Evolutionary conservation across 352 stramenopile species (phyloP), one percentile per base, ranked within the genome.

Genomic region (Globisporangium heterothallicum): DNA sequence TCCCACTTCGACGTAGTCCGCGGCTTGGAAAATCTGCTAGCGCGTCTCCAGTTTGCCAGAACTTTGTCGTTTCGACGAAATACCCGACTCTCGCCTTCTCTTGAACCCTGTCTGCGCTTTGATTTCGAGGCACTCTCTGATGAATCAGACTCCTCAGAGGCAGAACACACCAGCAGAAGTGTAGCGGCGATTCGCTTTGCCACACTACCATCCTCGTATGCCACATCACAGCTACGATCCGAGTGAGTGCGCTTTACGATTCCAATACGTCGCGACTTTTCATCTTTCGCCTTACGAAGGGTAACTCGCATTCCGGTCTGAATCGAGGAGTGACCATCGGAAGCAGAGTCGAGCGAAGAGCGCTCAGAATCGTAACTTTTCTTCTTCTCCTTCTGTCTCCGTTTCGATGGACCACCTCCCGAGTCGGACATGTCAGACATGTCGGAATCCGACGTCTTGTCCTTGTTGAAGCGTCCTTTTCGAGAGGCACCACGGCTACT

Each of bases 201-300:
- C 0, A 38, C 59, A 3, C 89, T 75, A 0, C 76, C 79, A 32
- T 86, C 65, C 4, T 59, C 46, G 51, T 89, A 94, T 45, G 66
- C 43, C 1, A 94, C 24, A 32, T 91, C 81, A 26, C 66, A 88
- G 16, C 63, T 90, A 10, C 68, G 64, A 27, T 92, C 67, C 0
- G 63, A 64, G 48, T 82, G 77, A 0, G 81, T 46, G 6, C 64
- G 71, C 9, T 58, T 57, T 8, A 84, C 58, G 27, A 38, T 48
- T 6, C 66, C 64, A 50, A 71, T 42, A 0, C 68, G 63, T n/a
- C 61, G 53, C 3, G 61, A 56, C 38, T 67, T 74, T 0, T 16
- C 34, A 27, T 77, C 56, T 5, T 63, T 26, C 0, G 59, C 72
- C 38, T 72, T 72, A 5, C 59, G 44, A 56, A 63, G 80, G 26